A percentile compares a stretch with the other conserved stretches of the same genome.
These are phyloP conservation scores for Lipomyces orientalis DNA, from an alignment of 805 yeast species.

Conservation along the genomic window DNA sequence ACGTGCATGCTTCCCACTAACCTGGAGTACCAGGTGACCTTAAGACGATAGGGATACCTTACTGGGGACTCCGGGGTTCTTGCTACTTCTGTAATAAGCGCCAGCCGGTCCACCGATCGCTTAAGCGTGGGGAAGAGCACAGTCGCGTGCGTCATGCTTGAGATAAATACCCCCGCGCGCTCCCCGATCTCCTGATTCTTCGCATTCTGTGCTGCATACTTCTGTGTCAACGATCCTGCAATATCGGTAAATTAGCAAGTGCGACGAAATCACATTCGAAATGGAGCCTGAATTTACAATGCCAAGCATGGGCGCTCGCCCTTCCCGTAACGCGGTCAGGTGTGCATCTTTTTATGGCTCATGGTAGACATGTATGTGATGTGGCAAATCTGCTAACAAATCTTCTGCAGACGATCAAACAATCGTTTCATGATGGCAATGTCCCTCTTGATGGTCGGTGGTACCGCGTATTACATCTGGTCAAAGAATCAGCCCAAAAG, in stretches of 20 bases:
- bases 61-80: neutral
- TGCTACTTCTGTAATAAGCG: neutral
- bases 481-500: conserved; percentile 10
- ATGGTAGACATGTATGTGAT: neutral
- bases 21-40: neutral
- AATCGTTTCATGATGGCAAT: conserved; percentile 28
- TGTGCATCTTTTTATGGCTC: neutral
- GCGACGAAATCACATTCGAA: neutral
- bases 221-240: neutral
- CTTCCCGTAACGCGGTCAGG: conserved; percentile 6
- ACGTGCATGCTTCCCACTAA: neutral
- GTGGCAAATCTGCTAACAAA: neutral
- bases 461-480: conserved; percentile 24
- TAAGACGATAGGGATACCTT: neutral
- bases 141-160: conserved; percentile 1
- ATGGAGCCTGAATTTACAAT: conserved; percentile 3
- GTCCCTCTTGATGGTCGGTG: conserved; percentile 17
- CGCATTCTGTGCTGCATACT: neutral
- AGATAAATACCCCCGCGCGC: neutral
- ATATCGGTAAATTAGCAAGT: neutral
- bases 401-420: conserved; percentile 13
- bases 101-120: neutral
- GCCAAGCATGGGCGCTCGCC: conserved; percentile 8
- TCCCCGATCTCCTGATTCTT: neutral
- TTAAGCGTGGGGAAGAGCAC: neutral